These are phyloP conservation scores for Pseudohyphozyma bogoriensis DNA, from an alignment of 768 basidiomycete species.

Conservation along the genomic window DNA sequence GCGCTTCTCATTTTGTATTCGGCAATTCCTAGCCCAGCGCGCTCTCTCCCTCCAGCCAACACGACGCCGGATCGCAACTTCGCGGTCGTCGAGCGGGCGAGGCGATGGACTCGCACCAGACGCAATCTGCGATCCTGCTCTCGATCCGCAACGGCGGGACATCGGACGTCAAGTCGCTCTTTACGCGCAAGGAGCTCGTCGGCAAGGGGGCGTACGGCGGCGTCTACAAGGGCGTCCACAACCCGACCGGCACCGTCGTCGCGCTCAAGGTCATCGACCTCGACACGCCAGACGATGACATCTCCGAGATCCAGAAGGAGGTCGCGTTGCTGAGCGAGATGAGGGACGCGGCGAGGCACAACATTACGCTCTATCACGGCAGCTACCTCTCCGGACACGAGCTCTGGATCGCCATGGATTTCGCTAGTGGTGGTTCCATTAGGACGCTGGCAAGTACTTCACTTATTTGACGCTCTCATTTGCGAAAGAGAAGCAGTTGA, in stretches of 20 bases:
- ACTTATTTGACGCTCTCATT: background rate
- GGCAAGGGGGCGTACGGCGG: constrained; percentile 95
- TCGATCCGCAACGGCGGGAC: too few species aligned
- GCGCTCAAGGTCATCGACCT: constrained; percentile 72
- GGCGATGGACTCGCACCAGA: too few species aligned
- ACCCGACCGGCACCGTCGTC: constrained; percentile 53
- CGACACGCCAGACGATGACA: constrained; percentile 92
- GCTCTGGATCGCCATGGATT: constrained; percentile 99
- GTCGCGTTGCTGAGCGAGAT: constrained; percentile 84
- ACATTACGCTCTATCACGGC: constrained; percentile 88
- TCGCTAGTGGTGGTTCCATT: constrained; percentile 88
- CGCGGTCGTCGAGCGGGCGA: too few species aligned
- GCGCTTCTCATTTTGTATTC: too few species aligned
- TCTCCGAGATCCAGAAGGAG: constrained; percentile 90
- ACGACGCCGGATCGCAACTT: too few species aligned
- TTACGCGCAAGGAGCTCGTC: constrained; percentile 52
- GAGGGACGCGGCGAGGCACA: constrained; percentile 67
- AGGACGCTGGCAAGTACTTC: constrained; percentile 54
- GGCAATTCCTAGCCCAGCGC: too few species aligned
- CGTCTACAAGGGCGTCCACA: constrained; percentile 77
- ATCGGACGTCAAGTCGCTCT: too few species aligned
- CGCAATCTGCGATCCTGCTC: too few species aligned
- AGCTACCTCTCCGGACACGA: constrained; percentile 89
- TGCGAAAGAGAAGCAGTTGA: too few species aligned
- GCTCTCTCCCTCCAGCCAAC: too few species aligned